These are phyloP conservation scores for Phoma herbarum DNA, from an alignment of 2,329 filamentous ascomycete genomes.

Conservation along the genomic window DNA sequence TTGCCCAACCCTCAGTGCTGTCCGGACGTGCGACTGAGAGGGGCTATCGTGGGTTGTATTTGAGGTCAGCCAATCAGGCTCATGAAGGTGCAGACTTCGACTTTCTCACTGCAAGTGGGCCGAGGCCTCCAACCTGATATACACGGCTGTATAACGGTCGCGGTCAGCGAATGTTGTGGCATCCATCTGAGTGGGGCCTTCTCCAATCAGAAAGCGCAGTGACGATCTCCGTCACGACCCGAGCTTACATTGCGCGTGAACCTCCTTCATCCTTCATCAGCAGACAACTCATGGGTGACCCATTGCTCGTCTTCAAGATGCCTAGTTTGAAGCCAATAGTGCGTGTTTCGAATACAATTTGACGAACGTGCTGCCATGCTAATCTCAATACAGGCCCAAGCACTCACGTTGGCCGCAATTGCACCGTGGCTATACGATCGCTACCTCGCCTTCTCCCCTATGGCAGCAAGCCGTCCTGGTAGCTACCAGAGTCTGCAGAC, in stretches of 20 bases:
- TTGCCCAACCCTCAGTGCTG: constrained; percentile 13
- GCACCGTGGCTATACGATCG: constrained; percentile 43
- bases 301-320: background rate
- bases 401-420: constrained; percentile 25
- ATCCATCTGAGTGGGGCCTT: background rate
- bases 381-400: background rate
- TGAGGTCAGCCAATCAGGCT: constrained; percentile 68
- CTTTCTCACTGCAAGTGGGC: constrained; percentile 58
- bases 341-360: background rate
- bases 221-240: constrained; percentile 3
- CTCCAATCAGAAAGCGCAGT: background rate
- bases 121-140: constrained; percentile 6
- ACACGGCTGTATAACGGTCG: background rate
- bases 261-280: background rate
- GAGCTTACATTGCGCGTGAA: constrained; percentile 2
- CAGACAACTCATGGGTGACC: background rate
- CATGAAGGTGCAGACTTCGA: constrained; percentile 68
- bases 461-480: constrained; percentile 35
- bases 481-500: constrained; percentile 30
- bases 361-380: background rate
- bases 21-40: constrained; percentile 42
- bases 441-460: constrained; percentile 27
- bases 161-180: background rate
- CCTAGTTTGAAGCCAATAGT: constrained; percentile 1
- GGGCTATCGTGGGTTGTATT: constrained; percentile 68